Base-by-base conservation (phyloP, 2,329 filamentous ascomycete genomes). In the Colletotrichum sp. region DNA sequence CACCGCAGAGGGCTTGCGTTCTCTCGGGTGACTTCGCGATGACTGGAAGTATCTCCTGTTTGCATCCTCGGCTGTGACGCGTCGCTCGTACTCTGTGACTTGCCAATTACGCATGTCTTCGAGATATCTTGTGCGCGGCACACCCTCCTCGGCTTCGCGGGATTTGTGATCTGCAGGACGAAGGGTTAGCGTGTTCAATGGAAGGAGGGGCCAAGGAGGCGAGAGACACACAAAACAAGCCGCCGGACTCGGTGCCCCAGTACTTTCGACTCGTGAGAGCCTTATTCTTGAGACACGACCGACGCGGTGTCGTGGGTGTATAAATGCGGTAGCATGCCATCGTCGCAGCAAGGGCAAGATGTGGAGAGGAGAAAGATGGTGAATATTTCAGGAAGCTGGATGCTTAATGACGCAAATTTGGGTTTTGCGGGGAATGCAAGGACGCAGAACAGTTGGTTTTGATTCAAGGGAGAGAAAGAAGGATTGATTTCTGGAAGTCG, bases 241-340 rank as follows among this genome's bases (percentile, higher is more conserved):
- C 64, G 4, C 64, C 64, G 0, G 64, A n/a, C 4, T 67, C 64
- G 39, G 36, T 21, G 3, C 64, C 64, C 24, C 39, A 30, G 28
- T 32, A 67, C 13, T 30, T 24, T 6, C n/a, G n/a, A n/a, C n/a
- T n/a, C n/a, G n/a, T n/a, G n/a, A n/a, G n/a, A n/a, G n/a, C n/a
- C n/a, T n/a, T n/a, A n/a, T n/a, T n/a, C 64, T 67, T 67, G 44
- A 67, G 64, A 52, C 64, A 67, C 1, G 39, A 55, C 2, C 39
- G 39, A n/a, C 26, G 64, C 4, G 64, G 44, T 6, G n/a, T 4
- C 3, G 36, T 12, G 16, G 4, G 24, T 18, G 26, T 15, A n/a
- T 15, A 44, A 2, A n/a, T 15, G 28, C 39, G 18, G 59, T 32
- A 21, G 59, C 5, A 36, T 30, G 59, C n/a, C 28, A 62, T 62